Evolutionary conservation across 1,284 basidiomycete genomes (phyloP).

Genomic region (Ustilago trichophora): DNA sequence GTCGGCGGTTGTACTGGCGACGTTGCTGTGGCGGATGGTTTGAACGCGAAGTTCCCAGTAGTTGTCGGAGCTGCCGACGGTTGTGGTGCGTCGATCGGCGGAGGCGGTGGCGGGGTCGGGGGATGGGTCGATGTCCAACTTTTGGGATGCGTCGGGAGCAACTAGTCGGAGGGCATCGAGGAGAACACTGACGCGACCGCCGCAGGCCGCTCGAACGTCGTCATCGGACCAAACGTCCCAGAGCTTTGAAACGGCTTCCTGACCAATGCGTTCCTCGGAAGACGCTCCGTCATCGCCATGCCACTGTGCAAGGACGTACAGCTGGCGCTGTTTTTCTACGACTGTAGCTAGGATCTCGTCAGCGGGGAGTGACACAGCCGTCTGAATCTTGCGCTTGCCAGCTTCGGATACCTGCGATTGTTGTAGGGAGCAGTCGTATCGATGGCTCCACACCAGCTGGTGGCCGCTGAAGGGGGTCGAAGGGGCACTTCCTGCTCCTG

Average conservation of each 20-base stretch:
- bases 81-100: constrained; percentile 7
- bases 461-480: constrained; percentile 35
- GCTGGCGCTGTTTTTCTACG: constrained; percentile 40
- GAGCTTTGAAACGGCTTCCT: constrained; percentile 29
- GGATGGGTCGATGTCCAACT: no score
- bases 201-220: constrained; percentile 31
- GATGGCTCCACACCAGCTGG: constrained; percentile 38
- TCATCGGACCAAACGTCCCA: constrained; percentile 45
- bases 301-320: constrained; percentile 42
- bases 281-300: constrained; percentile 31
- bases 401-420: constrained; percentile 13
- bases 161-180: constrained; percentile 38
- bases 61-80: constrained; percentile 19
- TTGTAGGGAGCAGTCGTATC: constrained; percentile 29
- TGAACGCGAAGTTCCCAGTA: constrained; percentile 40
- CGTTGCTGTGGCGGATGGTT: constrained; percentile 24
- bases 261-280: constrained; percentile 4
- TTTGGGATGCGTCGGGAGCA: no score
- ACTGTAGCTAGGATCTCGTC: constrained; percentile 29
- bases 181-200: constrained; percentile 15
- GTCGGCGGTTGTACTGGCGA: constrained; percentile 2
- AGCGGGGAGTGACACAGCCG: constrained; percentile 12
- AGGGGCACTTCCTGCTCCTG: constrained; percentile 11
- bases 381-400: constrained; percentile 39
- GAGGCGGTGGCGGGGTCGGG: neutral